phyloP scores from a whole-genome alignment of 768 basidiomycete genomes.

The Russula foetens region DNA sequence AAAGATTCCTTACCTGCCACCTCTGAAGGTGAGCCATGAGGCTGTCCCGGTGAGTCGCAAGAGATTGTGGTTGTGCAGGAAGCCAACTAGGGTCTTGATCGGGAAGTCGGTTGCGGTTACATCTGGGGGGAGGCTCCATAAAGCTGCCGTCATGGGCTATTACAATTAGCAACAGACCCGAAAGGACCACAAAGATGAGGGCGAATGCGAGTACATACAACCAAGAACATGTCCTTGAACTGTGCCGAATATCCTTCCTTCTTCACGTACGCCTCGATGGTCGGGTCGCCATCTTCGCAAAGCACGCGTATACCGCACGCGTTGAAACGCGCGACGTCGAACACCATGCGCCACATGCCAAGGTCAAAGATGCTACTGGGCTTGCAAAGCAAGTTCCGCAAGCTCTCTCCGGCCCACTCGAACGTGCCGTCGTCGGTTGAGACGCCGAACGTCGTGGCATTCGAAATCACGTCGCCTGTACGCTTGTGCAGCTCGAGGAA shows the following conservation, averaged over 20 bases:
- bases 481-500: conserved; percentile 48
- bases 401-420: conserved; percentile 70
- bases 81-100: conserved; percentile 58
- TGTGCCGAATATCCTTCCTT: conserved; percentile 57
- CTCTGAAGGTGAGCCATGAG: conserved; percentile 62
- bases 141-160: conserved; percentile 69
- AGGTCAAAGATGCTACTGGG: conserved; percentile 50
- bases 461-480: conserved; percentile 43
- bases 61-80: conserved; percentile 68
- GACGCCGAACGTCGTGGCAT: conserved; percentile 74
- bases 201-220: conserved; percentile 37
- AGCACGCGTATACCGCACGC: conserved; percentile 50
- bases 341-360: conserved; percentile 64
- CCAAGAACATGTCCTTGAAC: conserved; percentile 68
- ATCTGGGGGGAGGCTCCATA: conserved; percentile 73
- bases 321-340: conserved; percentile 67
- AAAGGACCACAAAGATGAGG: not conserved
- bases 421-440: conserved; percentile 61
- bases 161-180: not conserved
- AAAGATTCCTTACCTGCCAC: conserved; percentile 52
- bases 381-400: conserved; percentile 60
- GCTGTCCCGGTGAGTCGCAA: conserved; percentile 65
- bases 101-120: conserved; percentile 65
- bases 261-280: conserved; percentile 49
- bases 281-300: conserved; percentile 25